Base-by-base conservation (phyloP, 345 rosid species). In the Gynandropsis gynandra region DNA sequence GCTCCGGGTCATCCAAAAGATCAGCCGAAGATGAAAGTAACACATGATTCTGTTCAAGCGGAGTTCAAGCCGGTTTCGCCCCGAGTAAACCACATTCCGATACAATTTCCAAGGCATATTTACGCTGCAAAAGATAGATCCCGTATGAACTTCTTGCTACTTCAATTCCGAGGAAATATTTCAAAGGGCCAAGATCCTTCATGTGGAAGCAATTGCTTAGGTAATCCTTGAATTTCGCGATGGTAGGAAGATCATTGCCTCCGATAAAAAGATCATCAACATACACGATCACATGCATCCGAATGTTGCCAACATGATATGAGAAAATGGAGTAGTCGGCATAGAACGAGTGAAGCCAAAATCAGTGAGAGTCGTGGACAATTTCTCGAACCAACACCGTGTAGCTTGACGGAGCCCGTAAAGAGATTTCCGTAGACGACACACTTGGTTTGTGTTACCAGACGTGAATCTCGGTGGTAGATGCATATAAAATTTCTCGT, bases 251-350 rank as follows among this genome's bases (percentile, higher is more conserved):
- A n/a, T n/a, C n/a, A n/a, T 16, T 37, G 5, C 59, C 43, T 1
- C 27, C 31, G 9, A 59, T 1, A 4, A 66, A 11, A 2, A 66
- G 5, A 15, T 52, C 54, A 29, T 66, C 50, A 0, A 59, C 33
- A 18, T 52, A 59, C 5, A 52, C 4, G 1, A 66, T n/a, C 16
- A 45, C 14, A 1, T 8, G 21, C 7, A 43, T 4, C 8, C 46
- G 53, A n/a, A n/a, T n/a, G n/a, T n/a, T n/a, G n/a, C n/a, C n/a
- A n/a, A n/a, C n/a, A n/a, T n/a, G n/a, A n/a, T n/a, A n/a, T n/a
- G n/a, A n/a, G n/a, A n/a, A n/a, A n/a, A n/a, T 0, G 3, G 7
- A 24, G 11, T 9, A 0, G 8, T 9, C 8, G 9, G 33, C 38
- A 15, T 52, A 52, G 1, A 63, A 14, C 7, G 48, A 63, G 35